A percentile compares a stretch with the other conserved stretches of the same genome.
Evolutionary conservation across 2,329 filamentous ascomycete genomes (phyloP).

Genomic region (Macroventuria anomochaeta): DNA sequence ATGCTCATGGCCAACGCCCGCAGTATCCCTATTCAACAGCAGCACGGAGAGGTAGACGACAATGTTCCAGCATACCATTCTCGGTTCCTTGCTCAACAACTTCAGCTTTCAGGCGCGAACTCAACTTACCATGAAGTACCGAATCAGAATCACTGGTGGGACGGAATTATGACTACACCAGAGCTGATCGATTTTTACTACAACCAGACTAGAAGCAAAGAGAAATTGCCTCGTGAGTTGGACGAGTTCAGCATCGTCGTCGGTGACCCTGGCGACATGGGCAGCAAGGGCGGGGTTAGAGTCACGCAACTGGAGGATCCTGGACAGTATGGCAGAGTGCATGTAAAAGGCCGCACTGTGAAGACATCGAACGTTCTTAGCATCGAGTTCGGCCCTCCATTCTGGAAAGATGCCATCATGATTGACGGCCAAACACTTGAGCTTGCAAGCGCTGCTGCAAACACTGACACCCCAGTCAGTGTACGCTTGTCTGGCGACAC

Average conservation of each 20-base stretch:
- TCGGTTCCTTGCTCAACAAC: conserved; percentile 59
- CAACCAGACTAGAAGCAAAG: conserved; percentile 29
- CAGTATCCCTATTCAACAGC: conserved; percentile 62
- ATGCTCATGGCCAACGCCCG: conserved; percentile 59
- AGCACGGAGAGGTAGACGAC: conserved; percentile 63
- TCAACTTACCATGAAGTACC: conserved; percentile 59
- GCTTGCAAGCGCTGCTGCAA: not conserved
- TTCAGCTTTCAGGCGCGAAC: conserved; percentile 52
- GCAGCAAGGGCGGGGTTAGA: conserved; percentile 58
- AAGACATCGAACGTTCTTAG: conserved; percentile 44
- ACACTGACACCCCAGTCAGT: not conserved
- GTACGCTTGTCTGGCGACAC: conserved; percentile 9
- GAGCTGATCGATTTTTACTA: conserved; percentile 59
- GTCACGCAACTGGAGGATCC: conserved; percentile 59
- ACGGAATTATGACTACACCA: conserved; percentile 62
- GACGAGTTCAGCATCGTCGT: conserved; percentile 56
- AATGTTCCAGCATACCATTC: conserved; percentile 67
- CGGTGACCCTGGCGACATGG: conserved; percentile 61
- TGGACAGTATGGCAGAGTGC: conserved; percentile 58
- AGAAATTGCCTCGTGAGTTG: conserved; percentile 28
- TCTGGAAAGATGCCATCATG: conserved; percentile 22
- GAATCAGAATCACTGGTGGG: conserved; percentile 60
- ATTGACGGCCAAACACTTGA: conserved; percentile 34
- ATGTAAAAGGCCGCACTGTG: conserved; percentile 46
- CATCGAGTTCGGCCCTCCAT: conserved; percentile 34